Evolutionary conservation across 2,329 filamentous ascomycete species (phyloP).

Genomic region (Cephalotrichum gorgonifer): DNA sequence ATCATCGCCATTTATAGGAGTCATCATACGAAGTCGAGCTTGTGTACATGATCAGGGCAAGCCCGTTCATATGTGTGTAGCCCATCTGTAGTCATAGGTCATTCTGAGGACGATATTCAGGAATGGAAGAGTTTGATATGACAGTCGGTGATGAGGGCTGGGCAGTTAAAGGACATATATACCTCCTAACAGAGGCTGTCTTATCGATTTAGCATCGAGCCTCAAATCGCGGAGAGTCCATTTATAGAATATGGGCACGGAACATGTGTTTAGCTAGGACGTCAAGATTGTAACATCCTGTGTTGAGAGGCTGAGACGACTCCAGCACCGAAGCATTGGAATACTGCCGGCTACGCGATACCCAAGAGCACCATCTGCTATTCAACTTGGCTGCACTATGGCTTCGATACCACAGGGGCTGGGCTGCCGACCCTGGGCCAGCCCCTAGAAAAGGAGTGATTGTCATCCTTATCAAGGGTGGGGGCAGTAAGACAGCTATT

Average conservation of each 20-base stretch:
- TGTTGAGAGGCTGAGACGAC: neutral
- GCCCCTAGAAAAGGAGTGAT: too few species aligned
- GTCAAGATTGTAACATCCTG: neutral
- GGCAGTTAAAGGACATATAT: neutral
- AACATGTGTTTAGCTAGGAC: neutral
- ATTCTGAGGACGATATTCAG: too few species aligned
- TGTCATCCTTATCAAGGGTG: conserved; percentile 24
- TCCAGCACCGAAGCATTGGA: neutral
- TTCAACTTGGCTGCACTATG: neutral
- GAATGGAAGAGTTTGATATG: too few species aligned
- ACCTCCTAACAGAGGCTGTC: neutral
- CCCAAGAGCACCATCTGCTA: neutral
- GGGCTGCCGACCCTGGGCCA: too few species aligned
- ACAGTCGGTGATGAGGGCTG: too few species aligned
- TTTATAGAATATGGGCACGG: neutral
- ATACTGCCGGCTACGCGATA: neutral
- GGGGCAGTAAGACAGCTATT: conserved; percentile 26
- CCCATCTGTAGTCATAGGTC: too few species aligned
- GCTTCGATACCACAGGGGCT: too few species aligned
- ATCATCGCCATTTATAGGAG: neutral
- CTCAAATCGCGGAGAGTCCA: neutral
- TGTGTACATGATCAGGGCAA: neutral
- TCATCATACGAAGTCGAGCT: neutral
- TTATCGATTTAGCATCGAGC: neutral
- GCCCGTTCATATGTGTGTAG: too few species aligned